Conservation (phyloP, 495 filamentous ascomycete genomes). For the Hapsidospora chrysogenum region DNA sequence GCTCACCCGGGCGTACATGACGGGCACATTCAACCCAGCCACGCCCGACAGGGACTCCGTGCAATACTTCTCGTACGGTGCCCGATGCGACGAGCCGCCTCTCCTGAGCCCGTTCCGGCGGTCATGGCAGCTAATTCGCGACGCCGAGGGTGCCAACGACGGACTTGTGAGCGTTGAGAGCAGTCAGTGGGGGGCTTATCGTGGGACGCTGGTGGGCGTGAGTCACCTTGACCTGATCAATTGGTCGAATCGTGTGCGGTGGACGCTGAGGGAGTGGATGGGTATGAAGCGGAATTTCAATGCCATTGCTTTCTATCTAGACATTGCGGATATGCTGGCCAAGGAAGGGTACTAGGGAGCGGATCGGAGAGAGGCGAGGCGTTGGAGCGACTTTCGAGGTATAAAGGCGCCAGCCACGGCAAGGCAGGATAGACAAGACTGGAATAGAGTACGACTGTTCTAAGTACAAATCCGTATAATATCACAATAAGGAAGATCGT, state of each 20-base stretch:
- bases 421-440: too few relatives aligned
- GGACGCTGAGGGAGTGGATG: conserved; percentile 47
- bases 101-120: conserved; percentile 57
- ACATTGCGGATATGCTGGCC: conserved; percentile 74
- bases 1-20: conserved; percentile 70
- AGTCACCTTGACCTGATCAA: conserved; percentile 92
- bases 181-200: conserved; percentile 79
- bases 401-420: too few relatives aligned
- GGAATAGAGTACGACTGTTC: too few relatives aligned
- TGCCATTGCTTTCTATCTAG: conserved; percentile 86
- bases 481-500: too few relatives aligned
- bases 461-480: too few relatives aligned
- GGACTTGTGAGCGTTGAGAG: conserved; percentile 82
- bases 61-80: conserved; percentile 88
- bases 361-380: too few relatives aligned
- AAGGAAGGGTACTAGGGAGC: too few relatives aligned
- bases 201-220: conserved; percentile 75
- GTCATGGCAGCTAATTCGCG: conserved; percentile 52
- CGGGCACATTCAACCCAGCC: conserved; percentile 60
- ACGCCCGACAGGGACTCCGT: conserved; percentile 60
- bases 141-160: conserved; percentile 72
- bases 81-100: conserved; percentile 39
- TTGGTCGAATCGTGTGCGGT: conserved; percentile 77
- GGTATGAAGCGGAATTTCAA: conserved; percentile 42
- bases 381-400: too few relatives aligned